phyloP scores from a whole-genome alignment of 2,329 filamentous ascomycete genomes.

The Colletotrichum simmondsii region DNA sequence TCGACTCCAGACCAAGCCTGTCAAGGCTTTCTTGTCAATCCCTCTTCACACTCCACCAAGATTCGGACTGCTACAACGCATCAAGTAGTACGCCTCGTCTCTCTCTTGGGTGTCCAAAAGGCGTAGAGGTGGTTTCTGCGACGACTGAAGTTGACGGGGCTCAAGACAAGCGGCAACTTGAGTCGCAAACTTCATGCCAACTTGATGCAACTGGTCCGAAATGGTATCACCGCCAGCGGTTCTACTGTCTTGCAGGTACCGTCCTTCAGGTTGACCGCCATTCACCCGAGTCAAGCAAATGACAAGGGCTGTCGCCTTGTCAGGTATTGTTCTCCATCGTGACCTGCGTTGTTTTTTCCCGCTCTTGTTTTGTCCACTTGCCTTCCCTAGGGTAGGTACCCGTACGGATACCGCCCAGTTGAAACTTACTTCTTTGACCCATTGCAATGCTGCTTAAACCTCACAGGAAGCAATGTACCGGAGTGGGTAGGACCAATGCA shows the following conservation, averaged over 20 bases:
- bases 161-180: neutral
- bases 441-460: neutral
- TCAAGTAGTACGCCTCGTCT: neutral
- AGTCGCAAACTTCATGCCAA: constrained; percentile 6
- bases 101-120: neutral
- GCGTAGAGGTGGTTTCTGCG: neutral
- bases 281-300: constrained; percentile 24
- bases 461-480: neutral
- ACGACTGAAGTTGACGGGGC: neutral
- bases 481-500: constrained; percentile 14
- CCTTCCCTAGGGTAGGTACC: too few relatives aligned
- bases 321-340: constrained; percentile 8
- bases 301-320: neutral
- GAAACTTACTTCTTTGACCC: neutral
- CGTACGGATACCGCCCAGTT: neutral
- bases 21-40: neutral
- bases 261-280: constrained; percentile 24
- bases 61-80: neutral
- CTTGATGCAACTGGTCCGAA: neutral
- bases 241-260: neutral
- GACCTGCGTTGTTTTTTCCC: neutral
- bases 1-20: neutral
- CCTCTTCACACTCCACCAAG: neutral
- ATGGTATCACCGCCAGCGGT: neutral
- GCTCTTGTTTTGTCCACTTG: neutral